Conservation (phyloP, 1,139 yeast genomes). For the Taphrina flavorubra region DNA sequence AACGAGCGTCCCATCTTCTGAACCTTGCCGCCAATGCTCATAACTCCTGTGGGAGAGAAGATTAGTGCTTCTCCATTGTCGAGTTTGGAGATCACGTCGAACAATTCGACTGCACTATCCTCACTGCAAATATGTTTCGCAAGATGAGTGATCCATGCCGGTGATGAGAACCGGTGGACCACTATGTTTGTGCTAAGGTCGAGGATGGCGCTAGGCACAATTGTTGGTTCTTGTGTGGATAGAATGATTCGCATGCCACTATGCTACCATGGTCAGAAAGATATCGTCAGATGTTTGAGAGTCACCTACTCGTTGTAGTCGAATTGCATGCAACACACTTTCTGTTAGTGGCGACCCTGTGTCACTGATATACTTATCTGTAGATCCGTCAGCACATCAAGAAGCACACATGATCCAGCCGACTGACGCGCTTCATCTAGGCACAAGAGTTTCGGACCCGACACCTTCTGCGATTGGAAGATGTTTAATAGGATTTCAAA, state of each 20-base stretch:
- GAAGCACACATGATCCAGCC: neutral
- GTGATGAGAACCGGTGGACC: slow-evolving; percentile 1
- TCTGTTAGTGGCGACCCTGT: neutral
- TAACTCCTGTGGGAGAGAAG: slow-evolving; percentile 4
- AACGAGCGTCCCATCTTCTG: neutral
- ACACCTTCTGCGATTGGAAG: slow-evolving; percentile 8
- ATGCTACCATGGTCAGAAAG: neutral
- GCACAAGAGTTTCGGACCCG: slow-evolving; percentile 9
- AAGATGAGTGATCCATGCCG: slow-evolving; percentile 1
- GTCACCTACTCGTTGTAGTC: neutral
- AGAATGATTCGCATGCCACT: slow-evolving; percentile 9
- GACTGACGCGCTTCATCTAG: slow-evolving; percentile 10
- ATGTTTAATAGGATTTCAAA: neutral
- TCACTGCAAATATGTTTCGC: slow-evolving; percentile 2
- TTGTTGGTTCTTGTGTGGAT: slow-evolving; percentile 3
- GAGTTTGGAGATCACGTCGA: neutral
- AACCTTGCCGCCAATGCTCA: neutral
- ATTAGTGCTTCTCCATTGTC: slow-evolving; percentile 8
- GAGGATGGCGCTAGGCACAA: slow-evolving; percentile 7
- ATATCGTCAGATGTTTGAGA: neutral
- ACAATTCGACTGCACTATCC: neutral
- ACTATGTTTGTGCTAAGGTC: slow-evolving; percentile 10
- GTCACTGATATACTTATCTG: slow-evolving; percentile 5
- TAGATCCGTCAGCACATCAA: neutral
- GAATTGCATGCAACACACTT: slow-evolving; percentile 6